Evolutionary conservation across 768 basidiomycete species (phyloP).

Genomic region (Termitomyces sp.): DNA sequence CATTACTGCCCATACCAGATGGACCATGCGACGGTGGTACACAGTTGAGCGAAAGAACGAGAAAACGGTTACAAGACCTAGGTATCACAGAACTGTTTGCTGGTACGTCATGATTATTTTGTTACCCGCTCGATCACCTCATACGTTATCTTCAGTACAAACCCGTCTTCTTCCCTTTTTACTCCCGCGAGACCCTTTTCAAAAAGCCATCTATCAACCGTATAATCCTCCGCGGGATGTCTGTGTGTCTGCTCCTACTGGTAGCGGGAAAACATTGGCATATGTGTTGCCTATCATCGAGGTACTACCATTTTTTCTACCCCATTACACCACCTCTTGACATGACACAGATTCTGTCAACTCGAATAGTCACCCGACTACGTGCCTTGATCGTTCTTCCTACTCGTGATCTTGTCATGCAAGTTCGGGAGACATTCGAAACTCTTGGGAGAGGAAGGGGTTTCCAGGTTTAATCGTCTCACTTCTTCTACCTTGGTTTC

Average conservation of each 20-base stretch:
- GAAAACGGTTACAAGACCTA: conserved; percentile 62
- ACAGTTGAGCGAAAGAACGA: conserved; percentile 56
- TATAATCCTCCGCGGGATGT: conserved; percentile 71
- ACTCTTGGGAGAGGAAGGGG: conserved; percentile 79
- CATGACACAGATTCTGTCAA: conserved; percentile 57
- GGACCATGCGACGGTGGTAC: conserved; percentile 38
- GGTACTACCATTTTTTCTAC: conserved; percentile 38
- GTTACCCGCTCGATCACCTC: not conserved
- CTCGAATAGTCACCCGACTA: conserved; percentile 74
- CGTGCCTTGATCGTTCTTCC: conserved; percentile 89
- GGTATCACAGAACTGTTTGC: conserved; percentile 89
- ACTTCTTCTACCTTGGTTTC: not conserved
- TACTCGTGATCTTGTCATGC: conserved; percentile 88
- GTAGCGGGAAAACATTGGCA: conserved; percentile 96
- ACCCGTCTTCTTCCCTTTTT: conserved; percentile 83
- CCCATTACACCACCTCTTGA: not conserved
- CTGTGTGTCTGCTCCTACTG: conserved; percentile 95
- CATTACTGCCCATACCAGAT: conserved; percentile 39
- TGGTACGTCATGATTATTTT: conserved; percentile 42
- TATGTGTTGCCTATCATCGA: conserved; percentile 93
- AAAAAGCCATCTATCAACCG: conserved; percentile 57
- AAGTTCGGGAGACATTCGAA: conserved; percentile 93
- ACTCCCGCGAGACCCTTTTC: conserved; percentile 38
- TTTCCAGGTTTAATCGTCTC: conserved; percentile 60
- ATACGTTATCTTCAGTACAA: conserved; percentile 60